Evolutionary conservation across 2,329 filamentous ascomycete genomes (phyloP), one percentile per base, ranked within the genome.

Genomic region (Sclerotinia sclerotiorum): DNA sequence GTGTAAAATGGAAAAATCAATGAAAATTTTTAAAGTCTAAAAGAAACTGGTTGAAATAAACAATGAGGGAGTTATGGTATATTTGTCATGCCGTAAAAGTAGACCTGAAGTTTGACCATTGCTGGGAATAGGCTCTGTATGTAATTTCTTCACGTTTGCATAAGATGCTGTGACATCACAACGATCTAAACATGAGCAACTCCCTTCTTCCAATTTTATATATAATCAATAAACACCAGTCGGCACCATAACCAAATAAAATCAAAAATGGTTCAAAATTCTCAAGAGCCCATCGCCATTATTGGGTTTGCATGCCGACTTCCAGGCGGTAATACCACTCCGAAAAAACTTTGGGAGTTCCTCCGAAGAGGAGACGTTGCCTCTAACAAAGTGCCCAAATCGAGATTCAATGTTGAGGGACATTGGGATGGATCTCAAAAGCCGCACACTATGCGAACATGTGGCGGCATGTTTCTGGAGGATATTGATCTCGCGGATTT

Each of bases 311-410:
- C 79, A 8, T 79, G 79, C 57, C 79, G 78, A 64, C 72, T 81
- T 0, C 80, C 80, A 0, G 77, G 79, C 44, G 76, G 74, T 46
- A 39, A 74, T 2, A 76, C 77, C 21, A 69, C 72, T 5, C 69
- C 78, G 1, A 72, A 74, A 7, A 76, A 76, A 27, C 74, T 80
- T 52, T 80, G 79, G 79, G 69, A 77, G 1, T 65, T 81, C 13
- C 66, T 93, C 27, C 85, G 88, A 76, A 87, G 89, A 77, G 90
- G 90, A 15, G 84, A 92, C 7, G 89, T 92, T 75, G 90, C 91
- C 35, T 88, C 91, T 75, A 84, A 78, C 54, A 77, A 79, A 69
- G 76, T 81, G 6, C 90, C 90, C 1, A 77, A 84, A 2, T 87
- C 92, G 73, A 85, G 90, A 21, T 94, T 92, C 78, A 87, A 90